Base-by-base conservation (phyloP, 2,329 filamentous ascomycete species). In the Dendryphion nanum region DNA sequence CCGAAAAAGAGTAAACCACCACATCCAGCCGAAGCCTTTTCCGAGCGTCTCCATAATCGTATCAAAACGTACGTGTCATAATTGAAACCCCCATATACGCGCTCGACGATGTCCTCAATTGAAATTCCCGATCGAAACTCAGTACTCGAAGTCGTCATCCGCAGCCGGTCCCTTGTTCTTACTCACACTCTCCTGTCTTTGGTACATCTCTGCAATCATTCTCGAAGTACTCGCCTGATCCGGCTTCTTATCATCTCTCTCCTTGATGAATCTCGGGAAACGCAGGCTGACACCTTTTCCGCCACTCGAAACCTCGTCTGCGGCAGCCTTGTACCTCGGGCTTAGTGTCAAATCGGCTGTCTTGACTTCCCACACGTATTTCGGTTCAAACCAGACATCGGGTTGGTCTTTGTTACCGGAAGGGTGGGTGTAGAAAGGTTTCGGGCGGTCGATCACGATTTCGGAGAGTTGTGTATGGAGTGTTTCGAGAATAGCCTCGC, bases 101-200 rank as follows among this genome's bases (percentile, higher is more conserved):
- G n/a, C n/a, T n/a, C n/a, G n/a, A n/a, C n/a, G n/a, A n/a, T n/a
- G n/a, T n/a, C n/a, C n/a, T n/a, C n/a, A n/a, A n/a, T n/a, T n/a
- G n/a, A n/a, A n/a, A n/a, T n/a, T n/a, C n/a, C n/a, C n/a, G n/a
- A 24, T 17, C 13, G 26, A 5, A n/a, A 6, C 38, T 43, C 37
- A 98, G 70, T 98, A 98, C 74, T 98, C 93, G 69, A 96, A 98
- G 66, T 97, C 90, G 70, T 97, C 91, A 73, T 98, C 93, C 38
- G 90, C 90, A 33, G 83, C 77, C 4, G 88, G 87, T 0, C 85
- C 86, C 72, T 95, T 95, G 40, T 74, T 89, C 75, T 93, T 94
- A 10, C 80, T 72, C 35, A 95, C 88, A 52, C 85, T 87, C 73
- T 97, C 91, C 72, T 98, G 93, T 70, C 87, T 90, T 50, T 83